phyloP scores from a whole-genome alignment of 805 yeast genomes.

The Candida easanensis region DNA sequence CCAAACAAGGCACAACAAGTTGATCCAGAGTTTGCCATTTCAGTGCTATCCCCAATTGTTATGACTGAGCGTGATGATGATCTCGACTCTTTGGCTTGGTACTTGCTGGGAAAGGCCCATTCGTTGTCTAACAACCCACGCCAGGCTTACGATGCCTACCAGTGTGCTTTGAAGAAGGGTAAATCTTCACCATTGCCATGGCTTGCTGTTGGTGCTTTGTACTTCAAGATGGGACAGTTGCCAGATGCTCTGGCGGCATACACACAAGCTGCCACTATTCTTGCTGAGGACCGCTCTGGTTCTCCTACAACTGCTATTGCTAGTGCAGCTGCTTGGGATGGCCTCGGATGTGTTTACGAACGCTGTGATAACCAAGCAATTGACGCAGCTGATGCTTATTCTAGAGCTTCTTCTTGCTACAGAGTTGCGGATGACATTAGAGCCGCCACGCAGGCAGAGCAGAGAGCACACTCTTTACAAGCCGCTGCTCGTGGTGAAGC shows the following conservation, averaged over 20 bases:
- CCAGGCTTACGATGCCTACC: constrained; percentile 53
- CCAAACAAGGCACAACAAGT: constrained; percentile 26
- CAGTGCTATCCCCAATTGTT: constrained; percentile 27
- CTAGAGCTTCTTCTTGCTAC: constrained; percentile 49
- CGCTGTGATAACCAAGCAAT: constrained; percentile 57
- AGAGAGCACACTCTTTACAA: constrained; percentile 41
- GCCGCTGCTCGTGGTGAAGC: constrained; percentile 42
- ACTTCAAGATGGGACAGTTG: constrained; percentile 55
- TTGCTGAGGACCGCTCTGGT: constrained; percentile 40
- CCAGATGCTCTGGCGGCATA: constrained; percentile 67
- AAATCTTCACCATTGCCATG: constrained; percentile 57
- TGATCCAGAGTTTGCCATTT: constrained; percentile 37
- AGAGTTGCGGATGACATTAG: constrained; percentile 44
- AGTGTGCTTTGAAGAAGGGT: constrained; percentile 51
- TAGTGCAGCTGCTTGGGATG: constrained; percentile 64
- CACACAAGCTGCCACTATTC: constrained; percentile 58
- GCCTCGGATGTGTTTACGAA: constrained; percentile 59
- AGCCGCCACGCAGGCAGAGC: constrained; percentile 40
- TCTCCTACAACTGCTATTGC: constrained; percentile 35
- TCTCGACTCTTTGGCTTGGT: constrained; percentile 55
- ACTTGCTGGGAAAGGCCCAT: constrained; percentile 51
- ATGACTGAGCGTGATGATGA: constrained; percentile 19
- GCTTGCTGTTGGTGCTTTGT: constrained; percentile 64
- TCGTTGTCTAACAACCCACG: constrained; percentile 43
- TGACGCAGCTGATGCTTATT: constrained; percentile 61